Evolutionary conservation across 1,284 basidiomycete genomes (phyloP), one percentile per base, ranked within the genome.

Genomic region (Somion occarium): DNA sequence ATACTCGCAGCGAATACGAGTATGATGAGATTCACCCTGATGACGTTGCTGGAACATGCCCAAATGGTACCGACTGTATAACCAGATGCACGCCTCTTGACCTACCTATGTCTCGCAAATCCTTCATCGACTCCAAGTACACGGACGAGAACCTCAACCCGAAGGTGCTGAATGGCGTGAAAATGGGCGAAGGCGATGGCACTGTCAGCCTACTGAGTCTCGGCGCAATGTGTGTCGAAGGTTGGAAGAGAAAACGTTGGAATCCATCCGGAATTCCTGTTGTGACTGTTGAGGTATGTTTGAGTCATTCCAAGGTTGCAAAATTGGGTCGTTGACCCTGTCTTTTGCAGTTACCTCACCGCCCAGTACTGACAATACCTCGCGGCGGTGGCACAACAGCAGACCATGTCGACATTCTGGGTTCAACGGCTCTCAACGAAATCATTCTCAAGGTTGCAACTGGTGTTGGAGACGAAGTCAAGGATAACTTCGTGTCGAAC

Each of bases 181-280:
- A 87, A 60, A 83, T 94, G 68, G 90, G 91, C 39, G 92, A 97
- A 70, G 96, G 96, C 20, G 97, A 99, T 67, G 97, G 97, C 3
- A 99, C 97, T 1, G 96, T 98, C 5, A 87, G 88, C 53, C 72
- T 97, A 18, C 67, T 98, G 15, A 93, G 91, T 58, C 74, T 98
- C 34, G 96, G 95, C 5, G 85, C 91, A 5, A 98, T 99, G 94
- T 98, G 96, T 63, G 85, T 88, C 5, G 90, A 92, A 62, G 96
- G 94, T 2, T 98, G 96, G 96, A 93, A 94, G 68, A 77, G 85
- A 50, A 78, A 79, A 56, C 76, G 85, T 47, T 99, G 94, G 90
- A 99, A 99, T 68, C 97, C 97, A 1, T 88, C 85, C n/a, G 82
- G 88, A 15, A 91, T 95, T 60, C 76, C 83, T 59, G 75, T 98